Conservation (phyloP, 805 yeast genomes). For the Candida manassasensis region DNA sequence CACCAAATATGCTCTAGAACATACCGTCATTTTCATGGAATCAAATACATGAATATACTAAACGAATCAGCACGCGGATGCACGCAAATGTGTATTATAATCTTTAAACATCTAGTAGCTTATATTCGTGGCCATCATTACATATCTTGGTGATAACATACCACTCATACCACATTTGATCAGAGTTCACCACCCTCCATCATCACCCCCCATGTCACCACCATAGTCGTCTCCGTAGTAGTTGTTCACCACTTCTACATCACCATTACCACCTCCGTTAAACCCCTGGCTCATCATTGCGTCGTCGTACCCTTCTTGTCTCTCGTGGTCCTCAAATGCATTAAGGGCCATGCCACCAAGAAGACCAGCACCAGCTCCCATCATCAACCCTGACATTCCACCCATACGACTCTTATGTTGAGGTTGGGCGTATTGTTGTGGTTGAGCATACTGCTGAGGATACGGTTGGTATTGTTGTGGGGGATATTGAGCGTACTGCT, state of each 20-base stretch:
- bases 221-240: conserved; percentile 19
- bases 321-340: conserved; percentile 21
- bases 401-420: conserved; percentile 29
- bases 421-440: conserved; percentile 13
- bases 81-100: no score
- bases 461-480: conserved; percentile 8
- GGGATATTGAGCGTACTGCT: conserved; percentile 8
- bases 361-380: conserved; percentile 50
- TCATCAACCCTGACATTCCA: conserved; percentile 27
- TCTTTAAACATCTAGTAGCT: no score
- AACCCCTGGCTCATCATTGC: conserved; percentile 25
- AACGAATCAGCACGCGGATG: no score
- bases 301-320: conserved; percentile 29
- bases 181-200: conserved; percentile 41
- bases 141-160: no score
- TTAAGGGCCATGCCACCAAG: conserved; percentile 54
- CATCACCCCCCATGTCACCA: conserved; percentile 22
- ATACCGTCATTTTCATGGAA: no score
- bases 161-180: no score
- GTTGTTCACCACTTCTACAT: conserved; percentile 12
- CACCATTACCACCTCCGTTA: conserved; percentile 23
- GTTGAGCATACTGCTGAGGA: conserved; percentile 13
- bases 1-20: no score
- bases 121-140: no score
- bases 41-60: no score